Conservation (phyloP, 257 asterid species). For the Salvia miltiorrhiza region DNA sequence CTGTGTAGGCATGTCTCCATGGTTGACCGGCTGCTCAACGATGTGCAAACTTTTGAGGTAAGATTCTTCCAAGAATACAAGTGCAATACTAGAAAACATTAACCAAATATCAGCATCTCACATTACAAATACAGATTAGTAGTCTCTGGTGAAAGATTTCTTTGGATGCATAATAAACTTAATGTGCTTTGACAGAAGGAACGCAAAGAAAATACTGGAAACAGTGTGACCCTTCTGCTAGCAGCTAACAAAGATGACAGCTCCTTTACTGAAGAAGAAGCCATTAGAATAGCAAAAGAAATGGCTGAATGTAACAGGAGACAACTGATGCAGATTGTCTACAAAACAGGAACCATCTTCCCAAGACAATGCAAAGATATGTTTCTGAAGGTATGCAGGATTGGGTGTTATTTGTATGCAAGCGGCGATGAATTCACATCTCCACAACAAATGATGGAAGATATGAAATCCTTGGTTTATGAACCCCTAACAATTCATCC, state of each 20-base stretch:
- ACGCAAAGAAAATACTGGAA: slow-evolving; percentile 16
- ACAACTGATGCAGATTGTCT: slow-evolving; percentile 30
- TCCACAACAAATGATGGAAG: slow-evolving; percentile 30
- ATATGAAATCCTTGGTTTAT: slow-evolving; percentile 23
- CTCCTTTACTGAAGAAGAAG: slow-evolving; percentile 26
- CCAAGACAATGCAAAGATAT: slow-evolving; percentile 34
- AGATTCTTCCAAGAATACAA: background rate
- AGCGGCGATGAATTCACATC: slow-evolving; percentile 26
- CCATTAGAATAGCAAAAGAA: background rate
- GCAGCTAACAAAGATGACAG: slow-evolving; percentile 2
- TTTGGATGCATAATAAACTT: background rate
- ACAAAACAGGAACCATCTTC: slow-evolving; percentile 23
- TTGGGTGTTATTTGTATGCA: slow-evolving; percentile 26
- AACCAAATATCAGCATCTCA: background rate
- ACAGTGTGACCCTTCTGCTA: slow-evolving; percentile 23
- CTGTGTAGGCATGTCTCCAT: slow-evolving; percentile 18
- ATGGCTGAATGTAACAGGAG: slow-evolving; percentile 26
- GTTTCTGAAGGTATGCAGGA: slow-evolving; percentile 26
- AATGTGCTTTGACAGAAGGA: slow-evolving; percentile 25
- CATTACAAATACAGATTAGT: background rate
- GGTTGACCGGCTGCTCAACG: slow-evolving; percentile 30
- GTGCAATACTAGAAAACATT: background rate
- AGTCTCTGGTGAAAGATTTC: background rate
- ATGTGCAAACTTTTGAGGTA: slow-evolving; percentile 32
- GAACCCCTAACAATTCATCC: slow-evolving; percentile 16